Evolutionary conservation across 768 basidiomycete species (phyloP).

Genomic region (Pholiota microspora): DNA sequence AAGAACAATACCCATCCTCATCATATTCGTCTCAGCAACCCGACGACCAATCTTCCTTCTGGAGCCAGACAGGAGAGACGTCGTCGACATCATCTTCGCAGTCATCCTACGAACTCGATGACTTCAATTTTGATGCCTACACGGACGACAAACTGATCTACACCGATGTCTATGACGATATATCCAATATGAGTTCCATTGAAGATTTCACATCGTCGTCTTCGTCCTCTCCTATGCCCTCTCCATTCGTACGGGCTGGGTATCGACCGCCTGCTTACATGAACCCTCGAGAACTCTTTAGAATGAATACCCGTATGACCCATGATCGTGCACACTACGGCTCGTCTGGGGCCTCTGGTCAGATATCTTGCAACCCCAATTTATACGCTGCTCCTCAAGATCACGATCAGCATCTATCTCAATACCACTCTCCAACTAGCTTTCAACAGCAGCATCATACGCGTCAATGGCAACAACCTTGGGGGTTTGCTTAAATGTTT

Average conservation of each 20-base stretch:
- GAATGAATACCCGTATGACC: not conserved
- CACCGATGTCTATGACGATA: not conserved
- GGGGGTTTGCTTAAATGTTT: not conserved
- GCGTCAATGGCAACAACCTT: not conserved
- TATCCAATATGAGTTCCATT: not conserved
- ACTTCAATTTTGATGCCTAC: not conserved
- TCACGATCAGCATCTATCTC: not conserved
- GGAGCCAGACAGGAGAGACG: not conserved
- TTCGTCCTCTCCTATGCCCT: not conserved
- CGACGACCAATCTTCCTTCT: not conserved
- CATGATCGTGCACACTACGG: not conserved
- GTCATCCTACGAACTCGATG: not conserved
- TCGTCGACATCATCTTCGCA: not conserved
- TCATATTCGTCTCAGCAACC: not conserved
- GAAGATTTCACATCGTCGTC: not conserved
- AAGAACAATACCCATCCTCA: not conserved
- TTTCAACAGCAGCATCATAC: not conserved
- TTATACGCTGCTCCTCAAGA: not conserved
- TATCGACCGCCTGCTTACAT: not conserved
- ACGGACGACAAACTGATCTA: not conserved
- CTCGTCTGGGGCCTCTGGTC: too few species aligned
- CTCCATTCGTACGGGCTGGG: not conserved
- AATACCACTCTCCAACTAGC: not conserved
- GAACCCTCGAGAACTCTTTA: not conserved
- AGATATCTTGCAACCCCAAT: too few species aligned